Conservation (phyloP, 345 rosid species). For the Salix brachista region DNA sequence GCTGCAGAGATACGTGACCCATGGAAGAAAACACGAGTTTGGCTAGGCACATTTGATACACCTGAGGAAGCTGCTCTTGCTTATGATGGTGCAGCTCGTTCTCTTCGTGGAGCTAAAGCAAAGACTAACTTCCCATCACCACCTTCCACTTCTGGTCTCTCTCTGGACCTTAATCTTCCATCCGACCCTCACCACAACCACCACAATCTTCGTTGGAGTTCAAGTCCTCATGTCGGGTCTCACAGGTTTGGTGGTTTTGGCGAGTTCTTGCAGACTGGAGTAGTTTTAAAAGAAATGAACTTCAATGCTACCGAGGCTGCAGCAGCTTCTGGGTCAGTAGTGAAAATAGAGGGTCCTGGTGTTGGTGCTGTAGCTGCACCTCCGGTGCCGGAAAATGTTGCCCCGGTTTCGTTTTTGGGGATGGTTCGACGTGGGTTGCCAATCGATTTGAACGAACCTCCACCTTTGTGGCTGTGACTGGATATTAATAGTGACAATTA, state of each 20-base stretch:
- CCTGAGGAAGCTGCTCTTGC: conserved; percentile 97
- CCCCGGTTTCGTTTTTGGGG: conserved; percentile 39
- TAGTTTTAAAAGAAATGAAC: conserved; percentile 37
- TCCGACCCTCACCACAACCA: conserved; percentile 29
- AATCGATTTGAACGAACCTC: conserved; percentile 93
- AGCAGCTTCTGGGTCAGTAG: conserved; percentile 15
- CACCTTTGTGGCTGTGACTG: conserved; percentile 76
- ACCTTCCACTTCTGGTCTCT: conserved; percentile 17
- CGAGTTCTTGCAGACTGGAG: conserved; percentile 58
- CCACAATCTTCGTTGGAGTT: conserved; percentile 12
- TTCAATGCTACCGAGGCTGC: conserved; percentile 11
- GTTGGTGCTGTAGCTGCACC: conserved; percentile 1
- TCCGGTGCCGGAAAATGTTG: conserved; percentile 23
- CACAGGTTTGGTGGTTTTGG: conserved; percentile 41
- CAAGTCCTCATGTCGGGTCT: background rate
- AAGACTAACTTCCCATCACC: conserved; percentile 82
- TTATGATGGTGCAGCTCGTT: conserved; percentile 87
- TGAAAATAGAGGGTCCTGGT: conserved; percentile 2
- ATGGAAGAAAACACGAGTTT: conserved; percentile 89
- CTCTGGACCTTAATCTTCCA: conserved; percentile 69
- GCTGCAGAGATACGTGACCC: conserved; percentile 98
- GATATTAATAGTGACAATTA: background rate
- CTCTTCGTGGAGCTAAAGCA: conserved; percentile 87
- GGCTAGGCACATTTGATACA: conserved; percentile 96
- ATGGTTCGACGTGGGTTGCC: conserved; percentile 66